Evolutionary conservation across 2,329 filamentous ascomycete genomes (phyloP).

Genomic region (Aspergillus fischeri): DNA sequence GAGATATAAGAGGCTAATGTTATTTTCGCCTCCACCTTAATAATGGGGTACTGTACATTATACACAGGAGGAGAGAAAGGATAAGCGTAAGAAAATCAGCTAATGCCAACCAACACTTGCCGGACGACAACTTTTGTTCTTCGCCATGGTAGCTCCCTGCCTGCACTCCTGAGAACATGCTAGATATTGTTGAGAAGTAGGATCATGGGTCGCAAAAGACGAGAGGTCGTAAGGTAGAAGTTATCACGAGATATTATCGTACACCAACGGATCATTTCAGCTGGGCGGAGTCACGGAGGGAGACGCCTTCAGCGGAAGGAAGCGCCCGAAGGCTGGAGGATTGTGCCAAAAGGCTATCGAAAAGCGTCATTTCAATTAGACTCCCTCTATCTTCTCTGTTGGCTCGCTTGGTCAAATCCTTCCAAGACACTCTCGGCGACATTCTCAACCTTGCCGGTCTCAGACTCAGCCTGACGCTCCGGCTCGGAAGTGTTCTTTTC

Average conservation of each 20-base stretch:
- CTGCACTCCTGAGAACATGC: neutral
- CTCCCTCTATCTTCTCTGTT: constrained; percentile 25
- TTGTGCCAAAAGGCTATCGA: neutral
- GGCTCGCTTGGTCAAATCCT: constrained; percentile 44
- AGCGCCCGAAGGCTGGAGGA: neutral
- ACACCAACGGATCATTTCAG: neutral
- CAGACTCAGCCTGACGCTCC: constrained; percentile 9
- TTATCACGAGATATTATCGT: neutral
- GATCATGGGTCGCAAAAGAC: neutral
- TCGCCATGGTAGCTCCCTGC: neutral
- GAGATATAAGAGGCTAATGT: neutral
- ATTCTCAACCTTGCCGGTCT: constrained; percentile 27
- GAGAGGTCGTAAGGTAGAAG: neutral
- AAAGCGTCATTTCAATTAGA: neutral
- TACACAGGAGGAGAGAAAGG: constrained; percentile 2
- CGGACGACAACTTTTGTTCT: neutral
- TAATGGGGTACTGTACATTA: constrained; percentile 16
- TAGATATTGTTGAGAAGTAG: neutral
- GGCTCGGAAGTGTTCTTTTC: constrained; percentile 29
- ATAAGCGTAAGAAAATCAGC: neutral
- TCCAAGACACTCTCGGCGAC: constrained; percentile 48
- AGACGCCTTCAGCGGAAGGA: neutral
- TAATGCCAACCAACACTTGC: neutral
- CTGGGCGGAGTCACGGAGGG: neutral
- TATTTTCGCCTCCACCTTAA: neutral